Evolutionary conservation across 768 basidiomycete species (phyloP).

Genomic region (Multifurca ochricompacta): DNA sequence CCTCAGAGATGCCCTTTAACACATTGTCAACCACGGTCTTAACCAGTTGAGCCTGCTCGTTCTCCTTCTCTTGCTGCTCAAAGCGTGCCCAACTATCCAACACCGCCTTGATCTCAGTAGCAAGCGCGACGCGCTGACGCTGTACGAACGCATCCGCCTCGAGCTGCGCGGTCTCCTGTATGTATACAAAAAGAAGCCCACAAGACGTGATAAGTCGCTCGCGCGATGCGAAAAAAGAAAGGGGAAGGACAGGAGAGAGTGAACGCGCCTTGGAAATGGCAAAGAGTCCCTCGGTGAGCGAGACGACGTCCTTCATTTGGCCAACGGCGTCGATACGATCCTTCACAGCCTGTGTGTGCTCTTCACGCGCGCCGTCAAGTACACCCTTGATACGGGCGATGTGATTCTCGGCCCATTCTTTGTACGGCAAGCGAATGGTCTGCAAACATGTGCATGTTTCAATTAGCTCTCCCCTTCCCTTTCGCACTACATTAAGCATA

Average conservation of each 20-base stretch:
- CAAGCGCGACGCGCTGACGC: slow-evolving; percentile 79
- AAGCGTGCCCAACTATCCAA: slow-evolving; percentile 98
- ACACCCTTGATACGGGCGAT: slow-evolving; percentile 77
- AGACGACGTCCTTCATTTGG: slow-evolving; percentile 93
- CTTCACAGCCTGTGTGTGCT: slow-evolving; percentile 91
- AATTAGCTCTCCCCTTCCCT: background rate
- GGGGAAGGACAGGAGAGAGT: background rate
- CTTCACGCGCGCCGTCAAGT: slow-evolving; percentile 71
- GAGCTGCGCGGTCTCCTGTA: slow-evolving; percentile 82
- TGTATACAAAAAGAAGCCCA: background rate
- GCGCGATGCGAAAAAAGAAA: no score
- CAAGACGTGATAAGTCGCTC: background rate
- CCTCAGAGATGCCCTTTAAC: slow-evolving; percentile 70
- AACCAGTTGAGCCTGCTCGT: slow-evolving; percentile 88
- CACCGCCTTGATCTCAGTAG: slow-evolving; percentile 86
- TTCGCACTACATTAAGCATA: background rate
- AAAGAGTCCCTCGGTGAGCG: slow-evolving; percentile 85
- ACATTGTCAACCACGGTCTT: slow-evolving; percentile 86
- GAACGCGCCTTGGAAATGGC: slow-evolving; percentile 74
- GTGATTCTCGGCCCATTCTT: slow-evolving; percentile 85
- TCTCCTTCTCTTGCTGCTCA: slow-evolving; percentile 95
- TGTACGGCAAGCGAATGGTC: slow-evolving; percentile 81
- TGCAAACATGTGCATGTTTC: slow-evolving; percentile 25
- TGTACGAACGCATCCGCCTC: slow-evolving; percentile 88
- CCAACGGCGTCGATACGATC: slow-evolving; percentile 87